A percentile compares a stretch with the other conserved stretches of the same genome.
phyloP scores from a whole-genome alignment of 192 early-diverging fungal genomes.

The Coemansia asiatica region DNA sequence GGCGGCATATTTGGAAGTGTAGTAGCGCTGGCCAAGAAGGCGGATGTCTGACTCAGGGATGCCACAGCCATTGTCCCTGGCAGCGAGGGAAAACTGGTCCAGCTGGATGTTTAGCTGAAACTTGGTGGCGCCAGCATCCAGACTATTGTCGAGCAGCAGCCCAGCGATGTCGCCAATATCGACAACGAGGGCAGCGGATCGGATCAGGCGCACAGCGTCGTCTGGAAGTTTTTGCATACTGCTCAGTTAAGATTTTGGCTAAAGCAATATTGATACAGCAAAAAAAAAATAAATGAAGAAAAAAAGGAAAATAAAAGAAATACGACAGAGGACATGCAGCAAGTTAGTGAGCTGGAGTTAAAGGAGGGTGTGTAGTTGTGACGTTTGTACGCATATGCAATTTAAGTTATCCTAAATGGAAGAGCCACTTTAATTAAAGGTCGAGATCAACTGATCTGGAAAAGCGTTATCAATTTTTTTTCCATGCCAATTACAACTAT shows the following conservation, averaged over 20 bases:
- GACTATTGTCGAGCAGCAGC: conserved; percentile 45
- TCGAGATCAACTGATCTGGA: background rate
- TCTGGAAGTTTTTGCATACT: conserved; percentile 16
- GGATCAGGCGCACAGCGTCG: conserved; percentile 16
- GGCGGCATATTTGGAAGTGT: conserved; percentile 27
- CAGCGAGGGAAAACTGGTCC: conserved; percentile 16
- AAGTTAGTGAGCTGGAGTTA: no score
- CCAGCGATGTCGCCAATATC: conserved; percentile 28
- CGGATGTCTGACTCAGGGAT: conserved; percentile 11
- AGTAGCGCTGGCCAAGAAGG: conserved; percentile 26
- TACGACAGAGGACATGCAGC: no score
- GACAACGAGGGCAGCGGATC: conserved; percentile 25
- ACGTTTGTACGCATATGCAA: no score
- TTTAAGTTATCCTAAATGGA: no score
- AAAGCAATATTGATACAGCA: no score
- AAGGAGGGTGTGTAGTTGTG: no score
- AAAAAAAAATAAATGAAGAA: no score
- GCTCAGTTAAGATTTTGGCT: no score
- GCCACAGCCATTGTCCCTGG: conserved; percentile 42
- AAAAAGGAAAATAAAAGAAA: no score
- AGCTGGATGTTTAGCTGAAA: conserved; percentile 23
- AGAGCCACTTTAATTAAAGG: background rate
- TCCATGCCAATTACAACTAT: no score
- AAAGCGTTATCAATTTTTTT: no score
- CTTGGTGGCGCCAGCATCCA: conserved; percentile 40